Conservation (phyloP, 805 yeast species). For the Saccharomyces kudriavzevii region DNA sequence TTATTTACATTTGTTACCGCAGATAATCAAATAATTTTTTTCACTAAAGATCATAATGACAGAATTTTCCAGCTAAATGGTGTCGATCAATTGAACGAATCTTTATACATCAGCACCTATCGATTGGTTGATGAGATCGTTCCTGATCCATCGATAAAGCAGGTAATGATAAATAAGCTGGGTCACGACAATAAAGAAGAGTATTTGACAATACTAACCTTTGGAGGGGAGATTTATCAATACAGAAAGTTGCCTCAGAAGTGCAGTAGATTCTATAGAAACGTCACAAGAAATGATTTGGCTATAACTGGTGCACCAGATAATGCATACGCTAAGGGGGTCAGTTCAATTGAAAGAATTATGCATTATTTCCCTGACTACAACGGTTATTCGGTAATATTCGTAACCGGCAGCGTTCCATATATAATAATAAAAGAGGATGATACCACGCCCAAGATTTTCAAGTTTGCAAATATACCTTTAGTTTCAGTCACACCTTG, state of each 20-base stretch:
- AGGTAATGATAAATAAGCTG: constrained; percentile 51
- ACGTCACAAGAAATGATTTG: constrained; percentile 27
- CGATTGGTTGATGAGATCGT: constrained; percentile 33
- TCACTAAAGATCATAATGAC: constrained; percentile 43
- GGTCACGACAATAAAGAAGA: constrained; percentile 60
- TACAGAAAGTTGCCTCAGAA: constrained; percentile 43
- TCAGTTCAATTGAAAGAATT: constrained; percentile 57
- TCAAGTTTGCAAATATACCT: constrained; percentile 57
- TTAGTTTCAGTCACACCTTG: constrained; percentile 48
- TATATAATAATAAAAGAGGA: constrained; percentile 58
- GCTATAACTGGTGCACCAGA: constrained; percentile 72
- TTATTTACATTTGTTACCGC: constrained; percentile 65
- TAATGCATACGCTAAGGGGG: constrained; percentile 61
- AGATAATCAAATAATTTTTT: constrained; percentile 62
- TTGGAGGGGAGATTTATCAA: constrained; percentile 70
- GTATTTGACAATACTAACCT: constrained; percentile 60
- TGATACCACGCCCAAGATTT: constrained; percentile 55
- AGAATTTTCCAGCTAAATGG: constrained; percentile 33
- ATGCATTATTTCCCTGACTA: constrained; percentile 50
- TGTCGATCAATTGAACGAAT: constrained; percentile 32
- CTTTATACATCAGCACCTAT: constrained; percentile 33
- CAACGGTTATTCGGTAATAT: constrained; percentile 50
- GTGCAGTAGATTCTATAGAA: constrained; percentile 19
- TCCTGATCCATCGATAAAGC: constrained; percentile 71
- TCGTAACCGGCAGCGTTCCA: constrained; percentile 70